Percentiles rank a stretch among this genome's conserved stretches.
These are phyloP conservation scores for Cyanodermella asteris DNA, from an alignment of 2,329 filamentous ascomycete species.

Conservation along the genomic window DNA sequence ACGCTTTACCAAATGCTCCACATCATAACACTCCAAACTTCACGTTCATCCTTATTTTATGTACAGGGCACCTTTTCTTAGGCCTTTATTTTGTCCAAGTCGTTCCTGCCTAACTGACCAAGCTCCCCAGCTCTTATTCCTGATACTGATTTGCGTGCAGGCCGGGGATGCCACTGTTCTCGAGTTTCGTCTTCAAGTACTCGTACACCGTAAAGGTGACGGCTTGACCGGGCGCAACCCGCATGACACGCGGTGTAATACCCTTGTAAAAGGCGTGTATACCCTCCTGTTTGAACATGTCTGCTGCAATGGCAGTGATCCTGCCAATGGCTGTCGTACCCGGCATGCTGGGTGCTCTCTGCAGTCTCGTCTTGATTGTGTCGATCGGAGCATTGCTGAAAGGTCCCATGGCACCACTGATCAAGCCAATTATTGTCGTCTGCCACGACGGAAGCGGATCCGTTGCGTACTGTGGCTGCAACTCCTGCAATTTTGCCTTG, in stretches of 20 bases:
- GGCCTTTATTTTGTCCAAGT: too few species aligned
- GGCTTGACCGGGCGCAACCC: slow-evolving; percentile 85
- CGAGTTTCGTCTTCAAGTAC: slow-evolving; percentile 49
- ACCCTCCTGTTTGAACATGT: slow-evolving; percentile 90
- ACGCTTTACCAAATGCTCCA: too few species aligned
- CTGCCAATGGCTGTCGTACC: slow-evolving; percentile 62
- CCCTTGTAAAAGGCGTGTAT: slow-evolving; percentile 95
- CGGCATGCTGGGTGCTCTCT: slow-evolving; percentile 64
- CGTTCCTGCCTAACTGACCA: too few species aligned
- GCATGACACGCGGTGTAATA: slow-evolving; percentile 92
- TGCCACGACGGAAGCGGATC: slow-evolving; percentile 61
- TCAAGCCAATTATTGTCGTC: slow-evolving; percentile 73
- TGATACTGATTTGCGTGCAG: too few species aligned
- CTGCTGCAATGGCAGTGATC: slow-evolving; percentile 54
- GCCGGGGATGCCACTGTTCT: slow-evolving; percentile 25
- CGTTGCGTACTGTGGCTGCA: slow-evolving; percentile 46
- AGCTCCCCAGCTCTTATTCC: too few species aligned
- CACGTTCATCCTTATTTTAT: too few species aligned
- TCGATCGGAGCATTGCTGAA: slow-evolving; percentile 95
- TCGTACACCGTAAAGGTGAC: slow-evolving; percentile 60
- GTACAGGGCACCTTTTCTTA: too few species aligned
- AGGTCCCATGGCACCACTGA: slow-evolving; percentile 85
- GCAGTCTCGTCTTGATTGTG: slow-evolving; percentile 92
- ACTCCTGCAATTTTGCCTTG: slow-evolving; percentile 52
- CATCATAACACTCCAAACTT: too few species aligned